phyloP scores from a whole-genome alignment of 1,284 basidiomycete species.

The Ustilago vetiveriae region DNA sequence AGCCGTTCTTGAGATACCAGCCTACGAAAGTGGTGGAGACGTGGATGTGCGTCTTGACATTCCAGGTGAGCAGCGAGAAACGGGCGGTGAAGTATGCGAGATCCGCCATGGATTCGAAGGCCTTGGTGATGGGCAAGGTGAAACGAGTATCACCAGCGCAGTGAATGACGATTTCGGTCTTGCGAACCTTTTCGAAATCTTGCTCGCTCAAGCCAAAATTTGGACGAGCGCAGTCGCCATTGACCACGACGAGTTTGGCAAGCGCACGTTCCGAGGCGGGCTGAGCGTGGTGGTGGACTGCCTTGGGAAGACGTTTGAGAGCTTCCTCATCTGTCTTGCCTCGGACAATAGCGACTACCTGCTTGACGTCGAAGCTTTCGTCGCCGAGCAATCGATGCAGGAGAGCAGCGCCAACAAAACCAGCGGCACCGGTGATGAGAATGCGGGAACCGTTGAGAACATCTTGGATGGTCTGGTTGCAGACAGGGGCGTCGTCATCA shows the following conservation, averaged over 20 bases:
- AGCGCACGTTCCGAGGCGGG: slow-evolving; percentile 18
- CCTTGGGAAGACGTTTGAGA: slow-evolving; percentile 38
- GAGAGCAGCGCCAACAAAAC: slow-evolving; percentile 47
- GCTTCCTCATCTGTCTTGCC: slow-evolving; percentile 41
- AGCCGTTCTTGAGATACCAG: slow-evolving; percentile 44
- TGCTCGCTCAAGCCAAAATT: slow-evolving; percentile 41
- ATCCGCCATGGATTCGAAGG: slow-evolving; percentile 44
- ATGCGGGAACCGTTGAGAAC: slow-evolving; percentile 35
- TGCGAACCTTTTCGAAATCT: slow-evolving; percentile 36
- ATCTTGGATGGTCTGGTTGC: slow-evolving; percentile 30
- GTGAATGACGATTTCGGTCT: slow-evolving; percentile 51
- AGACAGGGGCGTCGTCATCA: slow-evolving; percentile 18
- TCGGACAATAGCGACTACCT: slow-evolving; percentile 43
- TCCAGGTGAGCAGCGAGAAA: slow-evolving; percentile 48
- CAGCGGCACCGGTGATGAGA: slow-evolving; percentile 46
- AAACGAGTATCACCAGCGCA: slow-evolving; percentile 47
- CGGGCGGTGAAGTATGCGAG: slow-evolving; percentile 43
- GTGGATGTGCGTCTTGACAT: slow-evolving; percentile 51
- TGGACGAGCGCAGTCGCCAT: slow-evolving; percentile 41
- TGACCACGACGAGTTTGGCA: slow-evolving; percentile 42
- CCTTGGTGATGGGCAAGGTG: slow-evolving; percentile 35
- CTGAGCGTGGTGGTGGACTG: slow-evolving; percentile 31
- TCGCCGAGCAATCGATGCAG: slow-evolving; percentile 39
- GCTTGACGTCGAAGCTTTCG: slow-evolving; percentile 33
- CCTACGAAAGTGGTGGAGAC: slow-evolving; percentile 49